Base-by-base conservation (phyloP, 106 monocot species). In the Acorus gramineus region DNA sequence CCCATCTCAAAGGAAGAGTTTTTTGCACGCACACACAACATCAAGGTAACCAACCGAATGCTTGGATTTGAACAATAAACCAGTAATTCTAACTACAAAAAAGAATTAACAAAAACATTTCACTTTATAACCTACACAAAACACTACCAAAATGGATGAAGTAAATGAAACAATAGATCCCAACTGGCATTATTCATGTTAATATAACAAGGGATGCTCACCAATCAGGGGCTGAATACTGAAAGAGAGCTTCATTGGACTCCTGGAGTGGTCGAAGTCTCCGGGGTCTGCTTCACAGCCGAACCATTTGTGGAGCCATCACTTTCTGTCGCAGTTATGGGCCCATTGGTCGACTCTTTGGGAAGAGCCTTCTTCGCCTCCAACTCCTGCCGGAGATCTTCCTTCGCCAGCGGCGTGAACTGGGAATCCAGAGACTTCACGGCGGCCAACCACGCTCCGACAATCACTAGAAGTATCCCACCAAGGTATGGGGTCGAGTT, bases 401-500 rank as follows among this genome's bases (percentile, higher is more conserved):
- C 85, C 71, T 91, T 91, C 3, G 87, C 96, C 77, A 96, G 64
- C 5, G 82, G 70, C 56, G 96, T 91, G 71, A 96, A 96, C 70
- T 96, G 96, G 11, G 91, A 81, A 68, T 96, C 96, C 43, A 96
- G 59, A 49, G 96, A 96, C 50, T 73, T 85, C 8, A 82, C 96
- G 11, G 96, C 96, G 0, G 78, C 83, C 11, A 96, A 46, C 96
- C 96, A 96, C 49, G 96, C 83, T 13, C 91, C 79, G 50, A 96
- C 96, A 59, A 96, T 96, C 57, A 85, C 79, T 53, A 96, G 78
- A 28, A 96, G 79, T 56, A 96, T 88, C 76, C 91, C 96, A 68
- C 96, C 96, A 14, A 96, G 85, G 61, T 91, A 96, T 0, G 96
- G 91, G 28, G 96, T 96, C 2, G 96, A 96, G 68, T 88, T 85